Base-by-base conservation (phyloP, 176 grass and related monocot genomes). In the Triticum urartu region DNA sequence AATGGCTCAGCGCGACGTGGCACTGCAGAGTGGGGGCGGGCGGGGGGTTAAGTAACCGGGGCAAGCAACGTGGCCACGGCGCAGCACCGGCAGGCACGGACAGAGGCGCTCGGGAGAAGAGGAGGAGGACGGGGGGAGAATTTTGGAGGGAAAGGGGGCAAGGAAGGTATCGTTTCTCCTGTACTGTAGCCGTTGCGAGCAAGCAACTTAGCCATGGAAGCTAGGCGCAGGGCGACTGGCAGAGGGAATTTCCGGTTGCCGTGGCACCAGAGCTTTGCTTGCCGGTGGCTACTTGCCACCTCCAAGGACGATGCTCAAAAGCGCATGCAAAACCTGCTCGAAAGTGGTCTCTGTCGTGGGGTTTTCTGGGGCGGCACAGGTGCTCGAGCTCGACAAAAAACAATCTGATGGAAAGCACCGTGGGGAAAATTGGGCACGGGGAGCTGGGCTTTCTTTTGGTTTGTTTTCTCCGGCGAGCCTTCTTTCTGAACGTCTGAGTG, bases 131-230 rank as follows among this genome's bases (percentile, higher is more conserved):
- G 24, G 28, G 77, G 45, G 20, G 12, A 75, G 58, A 89, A 86
- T 86, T 86, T 83, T 87, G 67, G 67, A 87, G 84, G 83, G 62
- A 79, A 86, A 79, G 59, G 28, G 35, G 61, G 67, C 52, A 87
- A 92, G 91, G 79, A 92, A 92, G 90, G 90, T 85, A 91, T 91
- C 86, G 1, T 85, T 80, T 15, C 42, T 81, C 88, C 12, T 14
- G 45, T 48, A 48, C 64, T 88, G 78, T 88, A 56, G 85, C 82
- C 39, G 10, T 52, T 42, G 6, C 82, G 85, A 88, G 90, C 89
- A 91, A 88, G 45, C 45, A 48, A 82, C 48, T 52, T 24, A 14
- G 69, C 69, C 75, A 76, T 75, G 65, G 32, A 12, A 32, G 45
- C 45, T 4, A 47, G 45, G 3, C 11, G 45, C 63, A 65, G 39